Evolutionary conservation across 495 filamentous ascomycete genomes (phyloP).

Genomic region (Penicillium mononematosum): DNA sequence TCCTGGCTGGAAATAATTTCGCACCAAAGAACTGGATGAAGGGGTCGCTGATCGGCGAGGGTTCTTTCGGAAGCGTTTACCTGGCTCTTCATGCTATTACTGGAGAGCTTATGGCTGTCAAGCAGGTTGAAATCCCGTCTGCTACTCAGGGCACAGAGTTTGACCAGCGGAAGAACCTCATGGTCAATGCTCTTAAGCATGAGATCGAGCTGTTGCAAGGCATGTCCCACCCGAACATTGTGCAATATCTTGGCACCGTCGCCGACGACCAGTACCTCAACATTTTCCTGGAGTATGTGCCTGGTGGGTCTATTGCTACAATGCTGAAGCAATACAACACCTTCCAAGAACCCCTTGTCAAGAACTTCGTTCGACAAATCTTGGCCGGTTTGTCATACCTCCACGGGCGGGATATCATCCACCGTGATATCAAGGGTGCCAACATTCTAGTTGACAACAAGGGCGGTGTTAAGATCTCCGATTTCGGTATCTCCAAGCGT

Average conservation of each 20-base stretch:
- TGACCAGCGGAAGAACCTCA: slow-evolving; percentile 90
- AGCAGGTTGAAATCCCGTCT: slow-evolving; percentile 93
- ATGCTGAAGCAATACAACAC: slow-evolving; percentile 99
- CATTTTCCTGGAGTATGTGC: slow-evolving; percentile 99
- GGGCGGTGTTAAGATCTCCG: slow-evolving; percentile 97
- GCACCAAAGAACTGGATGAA: slow-evolving; percentile 99
- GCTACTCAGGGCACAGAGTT: slow-evolving; percentile 72
- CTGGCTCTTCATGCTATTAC: slow-evolving; percentile 96
- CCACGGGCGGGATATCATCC: slow-evolving; percentile 93
- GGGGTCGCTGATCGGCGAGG: slow-evolving; percentile 92
- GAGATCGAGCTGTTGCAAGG: slow-evolving; percentile 94
- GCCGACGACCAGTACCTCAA: slow-evolving; percentile 91
- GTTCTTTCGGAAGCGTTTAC: slow-evolving; percentile 95
- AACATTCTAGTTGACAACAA: slow-evolving; percentile 99
- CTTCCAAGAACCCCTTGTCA: slow-evolving; percentile 86
- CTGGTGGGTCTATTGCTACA: slow-evolving; percentile 92
- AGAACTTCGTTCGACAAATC: slow-evolving; percentile 97
- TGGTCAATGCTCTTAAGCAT: slow-evolving; percentile 95
- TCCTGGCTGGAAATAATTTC: slow-evolving; percentile 89
- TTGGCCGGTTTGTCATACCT: slow-evolving; percentile 92
- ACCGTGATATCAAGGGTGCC: slow-evolving; percentile 97
- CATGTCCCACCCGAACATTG: slow-evolving; percentile 94
- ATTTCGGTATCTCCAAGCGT: slow-evolving; percentile 99
- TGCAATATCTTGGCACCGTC: slow-evolving; percentile 93
- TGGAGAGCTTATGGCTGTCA: slow-evolving; percentile 96